Base-by-base conservation (phyloP, 148 eudicot genomes). In the Amaranthus hypochondriacus region DNA sequence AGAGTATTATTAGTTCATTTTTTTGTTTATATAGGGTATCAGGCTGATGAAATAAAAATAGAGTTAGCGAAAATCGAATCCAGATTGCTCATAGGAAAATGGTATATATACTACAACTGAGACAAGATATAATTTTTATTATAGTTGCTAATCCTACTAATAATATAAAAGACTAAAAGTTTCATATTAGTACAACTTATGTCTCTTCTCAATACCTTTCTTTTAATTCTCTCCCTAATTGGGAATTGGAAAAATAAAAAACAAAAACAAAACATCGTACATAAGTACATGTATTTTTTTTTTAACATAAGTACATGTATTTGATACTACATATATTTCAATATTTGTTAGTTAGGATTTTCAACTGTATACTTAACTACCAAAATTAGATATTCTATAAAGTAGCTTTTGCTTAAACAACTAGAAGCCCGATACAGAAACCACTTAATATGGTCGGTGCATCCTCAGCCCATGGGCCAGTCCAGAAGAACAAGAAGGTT, bases 401-500 rank as follows among this genome's bases (percentile, higher is more conserved):
- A 66, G 7, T 7, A 10, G 14, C 21, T 56, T 14, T 14, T 62
- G 2, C 44, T 5, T 13, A 75, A 7, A 39, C 46, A 39, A 46
- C 48, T 49, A 12, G 4, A 0, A 58, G 71, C 68, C 67, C 73
- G 60, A 51, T 21, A 39, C 49, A 39, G 8, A 11, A 0, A 6
- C 15, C 3, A 7, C 10, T 12, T 77, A 72, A 77, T 65, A 73
- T 11, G 75, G 50, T 12, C 78, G 63, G n/a, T 80, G 81, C 71
- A 81, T 73, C 70, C 77, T 77, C 7, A 82, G 66, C 83, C 86
- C 81, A 83, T 68, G 64, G 66, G 66, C 55, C 62, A 79, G 44
- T 64, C 77, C 64, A 72, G 77, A 65, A 51, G 73, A 52, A 0
- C 47, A 73, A 64, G 39, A 56, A 46, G 77, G 83, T 79, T 82